Evolutionary conservation across 768 basidiomycete genomes (phyloP).

Genomic region (Mycena belliarum): DNA sequence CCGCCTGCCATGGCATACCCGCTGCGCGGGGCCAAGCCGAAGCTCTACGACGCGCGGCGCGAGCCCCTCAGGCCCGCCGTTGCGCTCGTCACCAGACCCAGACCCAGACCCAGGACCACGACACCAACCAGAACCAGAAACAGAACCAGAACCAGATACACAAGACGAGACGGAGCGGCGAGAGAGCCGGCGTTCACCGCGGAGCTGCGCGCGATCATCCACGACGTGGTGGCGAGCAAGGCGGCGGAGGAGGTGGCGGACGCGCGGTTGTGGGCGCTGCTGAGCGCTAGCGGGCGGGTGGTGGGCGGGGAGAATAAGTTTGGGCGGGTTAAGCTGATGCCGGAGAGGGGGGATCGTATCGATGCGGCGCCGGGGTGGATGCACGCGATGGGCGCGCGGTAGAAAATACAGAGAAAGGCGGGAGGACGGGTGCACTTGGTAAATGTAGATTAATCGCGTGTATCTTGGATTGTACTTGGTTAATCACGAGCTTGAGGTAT

Average conservation of each 20-base stretch:
- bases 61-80: not conserved
- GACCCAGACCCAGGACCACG: too few relatives aligned
- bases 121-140: too few relatives aligned
- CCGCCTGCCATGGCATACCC: not conserved
- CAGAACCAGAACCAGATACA: too few relatives aligned
- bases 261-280: not conserved
- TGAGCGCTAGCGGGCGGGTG: not conserved
- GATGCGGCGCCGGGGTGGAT: not conserved
- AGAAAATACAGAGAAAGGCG: not conserved
- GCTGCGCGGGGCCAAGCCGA: not conserved
- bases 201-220: not conserved
- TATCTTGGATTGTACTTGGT: too few relatives aligned
- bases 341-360: not conserved
- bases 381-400: not conserved
- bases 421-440: too few relatives aligned
- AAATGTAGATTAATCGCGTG: too few relatives aligned
- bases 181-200: not conserved
- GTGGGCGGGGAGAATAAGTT: slow-evolving; percentile 1
- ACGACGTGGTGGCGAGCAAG: not conserved
- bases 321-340: not conserved
- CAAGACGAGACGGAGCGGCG: too few relatives aligned
- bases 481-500: too few relatives aligned
- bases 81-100: too few relatives aligned
- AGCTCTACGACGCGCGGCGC: not conserved
- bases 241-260: not conserved